Evolutionary conservation across 495 filamentous ascomycete genomes (phyloP), one percentile per base, ranked within the genome.

Genomic region (Trichoderma asperelloides): DNA sequence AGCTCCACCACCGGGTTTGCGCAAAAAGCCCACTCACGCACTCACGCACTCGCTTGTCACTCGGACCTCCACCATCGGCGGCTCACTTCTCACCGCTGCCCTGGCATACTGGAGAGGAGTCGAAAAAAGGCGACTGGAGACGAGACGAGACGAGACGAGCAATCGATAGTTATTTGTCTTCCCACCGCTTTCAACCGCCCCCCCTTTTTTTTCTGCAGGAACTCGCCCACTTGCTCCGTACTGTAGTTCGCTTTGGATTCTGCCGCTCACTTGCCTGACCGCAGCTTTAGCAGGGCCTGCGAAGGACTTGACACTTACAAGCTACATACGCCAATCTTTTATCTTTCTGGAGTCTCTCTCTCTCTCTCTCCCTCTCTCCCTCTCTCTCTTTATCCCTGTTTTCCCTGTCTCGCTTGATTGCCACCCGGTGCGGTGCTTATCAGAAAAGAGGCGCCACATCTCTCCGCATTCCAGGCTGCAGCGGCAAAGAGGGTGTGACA

Each of bases 381-480:
- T 23, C 15, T n/a, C 47, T 12, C 43, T n/a, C n/a, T n/a, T n/a
- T 37, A 37, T 37, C 33, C 30, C 33, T 37, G 33, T 4, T 37
- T 16, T 60, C 55, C 23, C 27, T 60, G 23, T 28, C 55, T 30
- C 16, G 11, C 55, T 25, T 13, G 8, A 30, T 25, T 55, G 49
- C 49, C 41, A 18, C 41, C 18, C 13, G 41, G 3, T 45, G 49
- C 49, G 16, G 49, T 16, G 55, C 23, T 27, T 60, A 60, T 60
- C 55, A 25, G 9, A 47, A 47, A n/a, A 47, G 43, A 51, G 55
- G 27, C 9, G 25, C 55, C 5, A 23, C 55, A 28, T 25, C 51
- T 60, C 55, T 60, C 55, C 55, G 55, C 55, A 60, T 60, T 60
- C 55, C 55, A 60, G 21, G 47, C 18, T n/a, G 47, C 47, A 51